Conservation (phyloP, 176 grass and related monocot genomes). For the Juncus effusus region DNA sequence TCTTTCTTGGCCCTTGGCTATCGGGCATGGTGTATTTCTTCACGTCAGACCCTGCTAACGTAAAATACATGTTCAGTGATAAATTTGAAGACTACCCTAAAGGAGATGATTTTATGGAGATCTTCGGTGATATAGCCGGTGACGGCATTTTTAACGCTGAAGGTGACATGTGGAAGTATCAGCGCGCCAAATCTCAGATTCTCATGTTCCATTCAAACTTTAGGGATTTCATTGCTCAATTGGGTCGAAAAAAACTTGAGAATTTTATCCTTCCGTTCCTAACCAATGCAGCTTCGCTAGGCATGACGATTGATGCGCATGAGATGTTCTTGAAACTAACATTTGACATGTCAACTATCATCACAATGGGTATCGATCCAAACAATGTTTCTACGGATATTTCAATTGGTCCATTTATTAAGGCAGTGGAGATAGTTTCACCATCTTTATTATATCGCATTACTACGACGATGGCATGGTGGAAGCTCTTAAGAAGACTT, state of each 20-base stretch:
- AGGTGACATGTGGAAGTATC: conserved; percentile 51
- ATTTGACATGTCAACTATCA: too few relatives aligned
- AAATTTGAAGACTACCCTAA: conserved; percentile 77
- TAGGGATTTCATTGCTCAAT: conserved; percentile 20
- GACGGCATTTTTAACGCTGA: conserved; percentile 76
- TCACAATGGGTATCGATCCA: too few relatives aligned
- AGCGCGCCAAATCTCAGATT: conserved; percentile 41
- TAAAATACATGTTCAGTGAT: conserved; percentile 62
- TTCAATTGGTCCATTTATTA: too few relatives aligned
- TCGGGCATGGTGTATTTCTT: conserved; percentile 32
- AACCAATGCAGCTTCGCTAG: too few relatives aligned
- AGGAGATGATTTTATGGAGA: conserved; percentile 45
- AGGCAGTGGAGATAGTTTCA: too few relatives aligned
- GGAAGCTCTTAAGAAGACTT: too few relatives aligned
- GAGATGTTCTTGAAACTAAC: too few relatives aligned
- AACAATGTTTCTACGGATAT: too few relatives aligned
- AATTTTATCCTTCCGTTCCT: conserved; percentile 29
- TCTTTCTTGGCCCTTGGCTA: conserved; percentile 23
- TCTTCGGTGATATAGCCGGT: conserved; percentile 58
- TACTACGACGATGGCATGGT: too few relatives aligned
- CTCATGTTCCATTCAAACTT: conserved; percentile 36
- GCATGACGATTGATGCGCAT: too few relatives aligned
- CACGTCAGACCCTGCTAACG: conserved; percentile 60
- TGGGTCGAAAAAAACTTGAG: conserved; percentile 48
- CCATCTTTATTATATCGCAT: too few relatives aligned